A percentile compares a stretch with the other conserved stretches of the same genome.
Evolutionary conservation across 371 early-diverging fungal species (phyloP).

Genomic region (Haplosporangium sp.): DNA sequence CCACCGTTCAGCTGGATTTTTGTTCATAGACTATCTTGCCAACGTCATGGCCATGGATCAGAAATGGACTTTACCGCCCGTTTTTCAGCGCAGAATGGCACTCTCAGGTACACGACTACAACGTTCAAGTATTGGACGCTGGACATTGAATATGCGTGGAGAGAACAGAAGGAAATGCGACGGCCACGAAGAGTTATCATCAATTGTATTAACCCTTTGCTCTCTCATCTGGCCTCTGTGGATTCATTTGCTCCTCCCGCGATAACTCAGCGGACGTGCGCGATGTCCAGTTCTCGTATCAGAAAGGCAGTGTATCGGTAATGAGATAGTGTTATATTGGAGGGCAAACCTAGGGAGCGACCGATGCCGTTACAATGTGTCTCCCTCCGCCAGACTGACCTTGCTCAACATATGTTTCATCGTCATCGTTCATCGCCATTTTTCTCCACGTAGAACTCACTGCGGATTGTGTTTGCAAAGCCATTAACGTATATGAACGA

Average conservation of each 20-base stretch:
- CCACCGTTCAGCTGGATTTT: conserved; percentile 56
- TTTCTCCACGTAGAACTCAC: conserved; percentile 44
- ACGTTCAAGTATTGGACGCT: neutral
- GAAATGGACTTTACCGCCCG: conserved; percentile 40
- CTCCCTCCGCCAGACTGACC: neutral
- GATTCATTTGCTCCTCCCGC: neutral
- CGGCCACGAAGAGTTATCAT: no score
- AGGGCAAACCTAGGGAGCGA: neutral
- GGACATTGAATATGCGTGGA: no score
- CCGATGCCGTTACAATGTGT: neutral
- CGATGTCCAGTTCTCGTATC: conserved; percentile 58
- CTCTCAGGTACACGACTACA: conserved; percentile 44
- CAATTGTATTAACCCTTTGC: no score
- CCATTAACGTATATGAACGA: conserved; percentile 65
- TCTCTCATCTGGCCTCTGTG: neutral
- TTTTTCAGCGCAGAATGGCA: conserved; percentile 56
- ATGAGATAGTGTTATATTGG: neutral
- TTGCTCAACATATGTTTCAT: neutral
- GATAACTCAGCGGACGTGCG: conserved; percentile 57
- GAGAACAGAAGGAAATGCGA: no score
- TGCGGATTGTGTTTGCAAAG: conserved; percentile 64
- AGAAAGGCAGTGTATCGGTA: conserved; percentile 45
- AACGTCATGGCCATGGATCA: conserved; percentile 60
- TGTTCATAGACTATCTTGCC: conserved; percentile 65
- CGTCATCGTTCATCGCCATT: neutral